Evolutionary conservation across 768 basidiomycete genomes (phyloP).

Genomic region (Mycena floridula): DNA sequence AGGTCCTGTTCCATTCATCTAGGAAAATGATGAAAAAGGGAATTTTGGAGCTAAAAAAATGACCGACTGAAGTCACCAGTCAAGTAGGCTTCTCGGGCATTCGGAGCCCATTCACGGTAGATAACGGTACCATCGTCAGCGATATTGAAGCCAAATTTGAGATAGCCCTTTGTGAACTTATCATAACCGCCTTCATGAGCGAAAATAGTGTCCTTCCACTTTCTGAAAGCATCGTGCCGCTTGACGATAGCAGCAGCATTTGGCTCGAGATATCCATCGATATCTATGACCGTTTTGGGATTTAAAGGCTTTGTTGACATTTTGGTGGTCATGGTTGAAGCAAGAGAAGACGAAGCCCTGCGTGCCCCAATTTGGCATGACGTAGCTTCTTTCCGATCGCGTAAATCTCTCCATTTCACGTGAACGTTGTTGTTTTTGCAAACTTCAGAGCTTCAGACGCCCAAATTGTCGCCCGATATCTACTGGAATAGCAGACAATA

Average conservation of each 20-base stretch:
- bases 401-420: no score
- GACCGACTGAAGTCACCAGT: slow-evolving; percentile 96
- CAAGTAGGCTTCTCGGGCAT: slow-evolving; percentile 72
- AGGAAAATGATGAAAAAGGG: slow-evolving; percentile 4
- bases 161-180: slow-evolving; percentile 73
- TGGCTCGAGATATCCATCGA: slow-evolving; percentile 74
- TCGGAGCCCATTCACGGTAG: slow-evolving; percentile 97
- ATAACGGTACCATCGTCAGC: slow-evolving; percentile 57
- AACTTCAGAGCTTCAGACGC: no score
- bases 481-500: no score
- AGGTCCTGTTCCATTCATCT: slow-evolving; percentile 86
- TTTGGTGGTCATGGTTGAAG: no score
- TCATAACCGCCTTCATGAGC: slow-evolving; percentile 82
- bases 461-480: no score
- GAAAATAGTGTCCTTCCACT: slow-evolving; percentile 74
- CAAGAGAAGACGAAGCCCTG: no score
- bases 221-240: slow-evolving; percentile 60
- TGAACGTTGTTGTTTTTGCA: no score
- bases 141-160: slow-evolving; percentile 74
- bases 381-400: no score
- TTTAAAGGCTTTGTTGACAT: slow-evolving; percentile 28
- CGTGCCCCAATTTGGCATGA: no score
- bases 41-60: background rate
- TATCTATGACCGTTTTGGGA: slow-evolving; percentile 48
- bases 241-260: slow-evolving; percentile 63